phyloP scores from a whole-genome alignment of 2,329 filamentous ascomycete genomes.

The Exophiala spinifera region DNA sequence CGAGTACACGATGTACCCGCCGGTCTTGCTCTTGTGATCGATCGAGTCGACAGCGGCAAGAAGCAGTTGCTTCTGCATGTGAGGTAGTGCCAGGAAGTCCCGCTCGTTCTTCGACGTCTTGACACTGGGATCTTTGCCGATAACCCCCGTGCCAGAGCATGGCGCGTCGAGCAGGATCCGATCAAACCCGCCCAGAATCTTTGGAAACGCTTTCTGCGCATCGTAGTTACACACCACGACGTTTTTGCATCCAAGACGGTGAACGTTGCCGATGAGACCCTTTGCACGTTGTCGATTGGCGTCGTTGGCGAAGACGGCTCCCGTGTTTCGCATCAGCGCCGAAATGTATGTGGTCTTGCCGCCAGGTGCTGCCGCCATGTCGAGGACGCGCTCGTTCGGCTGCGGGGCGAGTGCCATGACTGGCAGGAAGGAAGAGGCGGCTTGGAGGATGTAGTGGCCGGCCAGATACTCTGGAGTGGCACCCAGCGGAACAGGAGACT shows the following conservation, averaged over 20 bases:
- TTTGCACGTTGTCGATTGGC: slow-evolving; percentile 89
- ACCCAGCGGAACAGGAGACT: slow-evolving; percentile 80
- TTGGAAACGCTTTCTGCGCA: slow-evolving; percentile 81
- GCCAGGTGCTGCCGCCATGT: slow-evolving; percentile 93
- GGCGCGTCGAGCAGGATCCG: slow-evolving; percentile 90
- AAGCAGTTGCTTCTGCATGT: slow-evolving; percentile 91
- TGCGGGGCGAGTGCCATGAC: slow-evolving; percentile 97
- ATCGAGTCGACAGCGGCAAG: slow-evolving; percentile 92
- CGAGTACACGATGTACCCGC: slow-evolving; percentile 93
- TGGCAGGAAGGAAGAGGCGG: slow-evolving; percentile 91
- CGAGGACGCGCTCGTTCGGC: slow-evolving; percentile 84
- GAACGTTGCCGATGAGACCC: slow-evolving; percentile 96
- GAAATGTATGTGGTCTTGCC: slow-evolving; percentile 96
- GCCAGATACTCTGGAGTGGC: slow-evolving; percentile 96
- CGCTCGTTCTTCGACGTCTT: slow-evolving; percentile 98
- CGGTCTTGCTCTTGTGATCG: slow-evolving; percentile 85
- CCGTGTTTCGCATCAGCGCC: slow-evolving; percentile 97
- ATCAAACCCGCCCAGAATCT: slow-evolving; percentile 93
- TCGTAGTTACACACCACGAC: slow-evolving; percentile 95
- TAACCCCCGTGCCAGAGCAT: slow-evolving; percentile 95
- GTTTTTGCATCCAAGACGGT: slow-evolving; percentile 89
- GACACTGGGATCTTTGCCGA: slow-evolving; percentile 91
- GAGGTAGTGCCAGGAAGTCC: slow-evolving; percentile 89
- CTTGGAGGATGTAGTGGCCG: slow-evolving; percentile 96
- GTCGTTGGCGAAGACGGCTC: slow-evolving; percentile 94